phyloP scores from a whole-genome alignment of 768 basidiomycete genomes.

The Boletus subparvulus region DNA sequence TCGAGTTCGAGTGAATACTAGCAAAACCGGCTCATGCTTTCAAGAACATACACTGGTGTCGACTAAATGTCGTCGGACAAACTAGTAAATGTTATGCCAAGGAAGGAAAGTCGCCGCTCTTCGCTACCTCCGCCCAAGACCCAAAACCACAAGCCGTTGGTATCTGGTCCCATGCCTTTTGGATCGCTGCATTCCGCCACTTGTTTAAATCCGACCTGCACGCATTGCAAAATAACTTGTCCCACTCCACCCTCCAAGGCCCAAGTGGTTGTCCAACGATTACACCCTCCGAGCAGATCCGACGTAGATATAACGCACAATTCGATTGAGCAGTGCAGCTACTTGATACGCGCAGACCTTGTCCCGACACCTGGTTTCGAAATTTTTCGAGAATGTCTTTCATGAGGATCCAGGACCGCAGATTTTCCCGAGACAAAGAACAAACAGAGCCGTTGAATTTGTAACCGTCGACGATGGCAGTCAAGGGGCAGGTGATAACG shows the following conservation, averaged over 20 bases:
- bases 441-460: not conserved
- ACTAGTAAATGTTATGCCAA: not conserved
- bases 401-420: conserved; percentile 9
- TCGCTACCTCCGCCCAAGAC: conserved; percentile 9
- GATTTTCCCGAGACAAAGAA: conserved; percentile 2
- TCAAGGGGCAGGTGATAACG: conserved; percentile 1
- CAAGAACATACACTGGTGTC: too few relatives aligned
- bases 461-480: conserved; percentile 10
- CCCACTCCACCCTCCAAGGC: conserved; percentile 17
- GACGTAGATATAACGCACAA: not conserved
- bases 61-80: too few relatives aligned
- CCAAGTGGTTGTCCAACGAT: conserved; percentile 2
- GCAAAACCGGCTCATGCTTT: too few relatives aligned
- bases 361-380: not conserved
- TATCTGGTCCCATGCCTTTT: conserved; percentile 15
- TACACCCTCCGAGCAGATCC: conserved; percentile 7
- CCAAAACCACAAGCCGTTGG: conserved; percentile 8
- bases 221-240: conserved; percentile 10
- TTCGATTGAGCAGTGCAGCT: conserved; percentile 3
- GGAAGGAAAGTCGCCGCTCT: not conserved
- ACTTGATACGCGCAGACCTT: not conserved
- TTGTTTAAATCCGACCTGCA: conserved; percentile 1
- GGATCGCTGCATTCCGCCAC: conserved; percentile 1
- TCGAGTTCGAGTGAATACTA: too few relatives aligned
- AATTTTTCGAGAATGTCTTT: conserved; percentile 5